These are phyloP conservation scores for Elaphomyces granulatus DNA, from an alignment of 495 filamentous ascomycete genomes.

Conservation along the genomic window DNA sequence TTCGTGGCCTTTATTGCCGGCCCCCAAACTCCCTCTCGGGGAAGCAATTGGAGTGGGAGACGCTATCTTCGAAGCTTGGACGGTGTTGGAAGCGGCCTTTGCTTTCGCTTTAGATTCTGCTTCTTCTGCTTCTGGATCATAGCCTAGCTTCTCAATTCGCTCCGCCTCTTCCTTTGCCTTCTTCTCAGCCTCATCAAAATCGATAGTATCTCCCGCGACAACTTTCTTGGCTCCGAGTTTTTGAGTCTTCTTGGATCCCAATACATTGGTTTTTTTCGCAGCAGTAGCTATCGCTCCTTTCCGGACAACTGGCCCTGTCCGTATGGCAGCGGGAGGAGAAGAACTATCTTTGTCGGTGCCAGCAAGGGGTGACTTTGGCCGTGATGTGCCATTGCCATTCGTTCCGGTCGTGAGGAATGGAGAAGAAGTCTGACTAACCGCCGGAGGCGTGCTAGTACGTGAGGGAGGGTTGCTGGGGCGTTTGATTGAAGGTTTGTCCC, in stretches of 20 bases:
- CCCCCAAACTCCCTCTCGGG: slow-evolving; percentile 43
- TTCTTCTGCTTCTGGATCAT: slow-evolving; percentile 82
- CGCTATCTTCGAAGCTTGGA: slow-evolving; percentile 42
- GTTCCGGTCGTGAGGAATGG: slow-evolving; percentile 68
- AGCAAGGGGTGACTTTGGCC: slow-evolving; percentile 70
- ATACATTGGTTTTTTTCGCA: slow-evolving; percentile 65
- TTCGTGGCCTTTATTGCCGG: slow-evolving; percentile 35
- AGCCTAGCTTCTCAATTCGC: slow-evolving; percentile 93
- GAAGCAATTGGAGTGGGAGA: slow-evolving; percentile 66
- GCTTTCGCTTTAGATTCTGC: slow-evolving; percentile 41
- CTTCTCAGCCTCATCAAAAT: slow-evolving; percentile 94
- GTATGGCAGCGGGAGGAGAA: slow-evolving; percentile 44
- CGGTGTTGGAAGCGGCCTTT: slow-evolving; percentile 28
- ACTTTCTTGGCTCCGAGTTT: slow-evolving; percentile 92
- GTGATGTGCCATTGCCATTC: slow-evolving; percentile 53
- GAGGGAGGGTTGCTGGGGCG: slow-evolving; percentile 88
- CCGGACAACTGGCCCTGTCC: slow-evolving; percentile 61
- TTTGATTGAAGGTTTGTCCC: slow-evolving; percentile 97
- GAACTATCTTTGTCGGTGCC: slow-evolving; percentile 38
- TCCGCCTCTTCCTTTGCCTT: slow-evolving; percentile 97
- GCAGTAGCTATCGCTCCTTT: slow-evolving; percentile 46
- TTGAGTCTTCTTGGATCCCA: slow-evolving; percentile 75
- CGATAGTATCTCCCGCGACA: slow-evolving; percentile 54
- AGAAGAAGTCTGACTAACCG: slow-evolving; percentile 69
- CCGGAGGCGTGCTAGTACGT: slow-evolving; percentile 75